Base-by-base conservation (phyloP, 1,139 yeast species). In the Taphrina flavorubra region DNA sequence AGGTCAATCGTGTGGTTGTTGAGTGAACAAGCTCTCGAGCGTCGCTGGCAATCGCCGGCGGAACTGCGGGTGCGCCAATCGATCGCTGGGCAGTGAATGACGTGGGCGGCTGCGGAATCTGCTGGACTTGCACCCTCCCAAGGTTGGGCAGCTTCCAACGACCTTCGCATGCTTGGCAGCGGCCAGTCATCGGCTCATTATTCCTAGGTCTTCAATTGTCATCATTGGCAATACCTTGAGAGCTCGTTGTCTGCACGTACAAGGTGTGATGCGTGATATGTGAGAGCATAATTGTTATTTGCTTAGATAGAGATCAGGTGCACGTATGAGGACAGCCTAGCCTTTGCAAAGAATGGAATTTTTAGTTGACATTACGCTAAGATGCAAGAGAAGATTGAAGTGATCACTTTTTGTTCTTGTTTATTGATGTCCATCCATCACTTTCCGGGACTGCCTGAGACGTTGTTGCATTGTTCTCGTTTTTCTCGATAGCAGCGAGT, bases 381-480 rank as follows among this genome's bases (percentile, higher is more conserved):
- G 51, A 51, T 25, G 60, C 37, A 46, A 46, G 55, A 51, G 36
- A 16, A 8, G 18, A 18, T 25, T 14, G 57, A 18, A n/a, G 58
- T 51, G 51, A 42, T 46, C 55, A 60, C 57, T 56, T 68, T 49
- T 66, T 65, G 39, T 73, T 74, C 74, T 85, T 84, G 74, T 85
- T 83, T 73, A 86, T 90, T 74, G 84, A 85, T 78, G 86, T 86
- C 90, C 90, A 87, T 62, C 86, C 89, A 70, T 81, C 88, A 68
- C 78, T 79, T 61, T 79, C 82, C 39, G 74, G 73, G 13, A 80
- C 76, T 39, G 82, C 73, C 68, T 82, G 84, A 72, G 83, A 78
- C n/a, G 78, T 77, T 57, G 79, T 74, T 36, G 77, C 76, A 53
- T 76, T 78, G 58, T 74, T 75, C 10, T 65, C 69, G 49, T 72